phyloP scores from a whole-genome alignment of 768 basidiomycete genomes.

The Candolleomyces efflorescens region DNA sequence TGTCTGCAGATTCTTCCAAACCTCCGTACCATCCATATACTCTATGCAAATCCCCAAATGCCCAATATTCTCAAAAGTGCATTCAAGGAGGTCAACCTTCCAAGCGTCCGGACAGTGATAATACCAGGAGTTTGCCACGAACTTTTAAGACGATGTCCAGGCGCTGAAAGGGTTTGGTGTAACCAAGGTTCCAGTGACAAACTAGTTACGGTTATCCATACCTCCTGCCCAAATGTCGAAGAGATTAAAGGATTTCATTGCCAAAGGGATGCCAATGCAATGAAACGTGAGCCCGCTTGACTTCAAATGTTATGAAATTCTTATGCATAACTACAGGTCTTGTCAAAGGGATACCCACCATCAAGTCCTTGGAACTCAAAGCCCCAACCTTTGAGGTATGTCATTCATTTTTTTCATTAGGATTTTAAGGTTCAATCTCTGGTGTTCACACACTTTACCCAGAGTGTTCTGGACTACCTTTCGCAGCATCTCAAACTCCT shows the following conservation, averaged over 20 bases:
- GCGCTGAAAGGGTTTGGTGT: constrained; percentile 1
- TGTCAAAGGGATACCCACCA: not conserved
- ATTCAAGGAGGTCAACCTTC: not conserved
- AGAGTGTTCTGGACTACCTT: constrained; percentile 2
- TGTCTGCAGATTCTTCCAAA: not conserved
- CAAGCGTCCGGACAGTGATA: not conserved
- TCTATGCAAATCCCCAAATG: not conserved
- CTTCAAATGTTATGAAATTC: not conserved
- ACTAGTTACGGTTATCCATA: constrained; percentile 6
- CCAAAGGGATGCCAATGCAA: not conserved
- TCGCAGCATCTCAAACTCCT: not conserved
- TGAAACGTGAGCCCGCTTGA: constrained; percentile 3
- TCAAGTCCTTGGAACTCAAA: not conserved
- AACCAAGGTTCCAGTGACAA: constrained; percentile 2
- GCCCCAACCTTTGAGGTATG: not conserved
- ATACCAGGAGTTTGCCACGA: not conserved
- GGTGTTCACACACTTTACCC: not conserved
- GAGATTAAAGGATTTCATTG: constrained; percentile 3
- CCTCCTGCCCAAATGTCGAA: not conserved
- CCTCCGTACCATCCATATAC: not conserved
- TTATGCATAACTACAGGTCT: not conserved
- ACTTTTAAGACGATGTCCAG: constrained; percentile 4
- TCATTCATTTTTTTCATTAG: not conserved
- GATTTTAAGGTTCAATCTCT: not conserved
- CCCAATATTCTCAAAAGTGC: not conserved